Base-by-base conservation (phyloP, 305 asterid genomes). In the Fraxinus latifolia region DNA sequence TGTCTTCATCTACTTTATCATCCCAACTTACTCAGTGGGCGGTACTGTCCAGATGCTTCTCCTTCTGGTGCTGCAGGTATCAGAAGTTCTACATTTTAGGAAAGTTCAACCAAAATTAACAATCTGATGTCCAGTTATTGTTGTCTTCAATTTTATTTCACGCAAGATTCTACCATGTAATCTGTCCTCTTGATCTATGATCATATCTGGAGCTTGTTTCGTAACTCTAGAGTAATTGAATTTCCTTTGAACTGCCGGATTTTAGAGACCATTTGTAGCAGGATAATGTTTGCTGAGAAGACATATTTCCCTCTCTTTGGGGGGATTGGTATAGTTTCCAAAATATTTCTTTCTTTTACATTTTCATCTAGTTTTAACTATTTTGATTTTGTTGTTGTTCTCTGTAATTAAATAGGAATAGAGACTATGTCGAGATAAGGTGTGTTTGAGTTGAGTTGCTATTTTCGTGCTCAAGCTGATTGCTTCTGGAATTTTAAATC, bases 1-100 rank as follows among this genome's bases (percentile, higher is more conserved):
- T 89, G 81, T 85, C 93, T 96, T 90, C 97, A 96, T 90, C 94
- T 96, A 50, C 93, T 96, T 68, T 96, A 96, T 90, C 99, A 96
- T 88, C 99, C 99, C 78, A 89, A 83, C 86, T 87, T 96, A 89
- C 97, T 96, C 47, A 92, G 90, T 90, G 99, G 98, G 73, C 97
- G 99, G 71, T 96, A 85, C 82, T 96, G 99, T 87, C 97, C 97
- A 19, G 99, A 96, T 93, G 98, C 97, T 92, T 96, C 99, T 84
- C 97, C 95, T 79, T 86, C 93, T 83, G 97, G 97, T 80, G 89
- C 97, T 78, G 84, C 98, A 96, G 99, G 99, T 94, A 87, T 81
- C 76, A 78, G 42, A 77, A 78, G 36, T 31, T 74, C 71, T 73
- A 55, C 60, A 42, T 65, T 79, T 50, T 84, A 17, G 33, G 42